Evolutionary conservation across 192 early-diverging fungal species (phyloP).

Genomic region (Coemansia sp.): DNA sequence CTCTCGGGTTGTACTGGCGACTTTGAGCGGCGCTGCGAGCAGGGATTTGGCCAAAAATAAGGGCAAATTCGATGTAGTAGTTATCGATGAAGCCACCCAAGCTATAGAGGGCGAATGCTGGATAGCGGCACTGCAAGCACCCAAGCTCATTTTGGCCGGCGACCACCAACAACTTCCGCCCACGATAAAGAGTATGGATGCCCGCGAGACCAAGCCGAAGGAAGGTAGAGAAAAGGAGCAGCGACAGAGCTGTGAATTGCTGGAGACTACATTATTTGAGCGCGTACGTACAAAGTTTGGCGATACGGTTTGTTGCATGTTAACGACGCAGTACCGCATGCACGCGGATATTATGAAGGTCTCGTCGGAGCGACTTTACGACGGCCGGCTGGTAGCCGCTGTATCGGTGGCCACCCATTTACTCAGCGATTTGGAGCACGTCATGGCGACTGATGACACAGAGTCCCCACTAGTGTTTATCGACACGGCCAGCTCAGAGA

Average conservation of each 20-base stretch:
- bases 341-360: conserved; percentile 78
- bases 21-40: conserved; percentile 71
- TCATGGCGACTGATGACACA: conserved; percentile 64
- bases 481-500: conserved; percentile 64
- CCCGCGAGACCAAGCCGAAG: not conserved
- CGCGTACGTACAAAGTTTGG: conserved; percentile 67
- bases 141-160: conserved; percentile 79
- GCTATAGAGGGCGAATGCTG: conserved; percentile 85
- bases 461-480: conserved; percentile 64
- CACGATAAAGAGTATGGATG: conserved; percentile 67
- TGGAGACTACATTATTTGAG: conserved; percentile 76
- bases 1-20: conserved; percentile 73
- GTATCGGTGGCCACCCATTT: conserved; percentile 64
- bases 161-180: conserved; percentile 90
- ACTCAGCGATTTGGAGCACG: conserved; percentile 64
- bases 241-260: not conserved
- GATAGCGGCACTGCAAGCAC: conserved; percentile 78
- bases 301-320: conserved; percentile 62
- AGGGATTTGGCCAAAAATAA: conserved; percentile 29
- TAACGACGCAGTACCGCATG: conserved; percentile 90
- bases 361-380: conserved; percentile 72
- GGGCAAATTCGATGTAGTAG: conserved; percentile 75
- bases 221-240: not conserved
- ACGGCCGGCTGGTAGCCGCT: conserved; percentile 65
- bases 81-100: conserved; percentile 92